Conservation (phyloP, 2,329 filamentous ascomycete genomes). For the Penicillium palitans region DNA sequence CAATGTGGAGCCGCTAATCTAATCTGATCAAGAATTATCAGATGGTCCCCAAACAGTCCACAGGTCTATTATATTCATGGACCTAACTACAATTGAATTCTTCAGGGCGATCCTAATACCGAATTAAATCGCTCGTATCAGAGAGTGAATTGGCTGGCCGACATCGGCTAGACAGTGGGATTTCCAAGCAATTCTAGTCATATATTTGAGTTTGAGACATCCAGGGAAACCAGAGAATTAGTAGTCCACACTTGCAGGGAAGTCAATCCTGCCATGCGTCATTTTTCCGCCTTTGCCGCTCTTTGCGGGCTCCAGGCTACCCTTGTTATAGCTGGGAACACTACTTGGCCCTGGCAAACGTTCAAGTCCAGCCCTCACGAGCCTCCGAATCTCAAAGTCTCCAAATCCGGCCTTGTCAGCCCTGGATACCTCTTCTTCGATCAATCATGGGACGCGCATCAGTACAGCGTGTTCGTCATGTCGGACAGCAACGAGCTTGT, state of each 20-base stretch:
- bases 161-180: background rate
- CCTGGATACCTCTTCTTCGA: slow-evolving; percentile 27
- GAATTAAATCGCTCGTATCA: background rate
- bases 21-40: slow-evolving; percentile 11
- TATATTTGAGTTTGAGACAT: slow-evolving; percentile 2
- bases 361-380: background rate
- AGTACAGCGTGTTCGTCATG: slow-evolving; percentile 23
- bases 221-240: background rate
- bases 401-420: too few relatives aligned
- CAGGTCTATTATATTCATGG: background rate
- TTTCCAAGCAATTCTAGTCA: background rate
- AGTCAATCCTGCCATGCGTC: background rate
- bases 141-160: background rate
- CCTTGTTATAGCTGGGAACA: too few relatives aligned
- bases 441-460: slow-evolving; percentile 17
- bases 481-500: slow-evolving; percentile 28
- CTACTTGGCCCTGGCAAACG: slow-evolving; percentile 2
- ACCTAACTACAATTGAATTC: background rate
- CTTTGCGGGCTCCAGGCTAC: background rate
- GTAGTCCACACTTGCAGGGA: background rate
- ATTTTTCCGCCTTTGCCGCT: background rate
- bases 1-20: slow-evolving; percentile 3
- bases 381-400: too few relatives aligned
- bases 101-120: background rate
- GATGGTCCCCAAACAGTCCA: background rate